Percentiles rank a stretch among this genome's conserved stretches.
Evolutionary conservation across 306 rosid genomes (phyloP).

Genomic region (Arachis stenosperma): DNA sequence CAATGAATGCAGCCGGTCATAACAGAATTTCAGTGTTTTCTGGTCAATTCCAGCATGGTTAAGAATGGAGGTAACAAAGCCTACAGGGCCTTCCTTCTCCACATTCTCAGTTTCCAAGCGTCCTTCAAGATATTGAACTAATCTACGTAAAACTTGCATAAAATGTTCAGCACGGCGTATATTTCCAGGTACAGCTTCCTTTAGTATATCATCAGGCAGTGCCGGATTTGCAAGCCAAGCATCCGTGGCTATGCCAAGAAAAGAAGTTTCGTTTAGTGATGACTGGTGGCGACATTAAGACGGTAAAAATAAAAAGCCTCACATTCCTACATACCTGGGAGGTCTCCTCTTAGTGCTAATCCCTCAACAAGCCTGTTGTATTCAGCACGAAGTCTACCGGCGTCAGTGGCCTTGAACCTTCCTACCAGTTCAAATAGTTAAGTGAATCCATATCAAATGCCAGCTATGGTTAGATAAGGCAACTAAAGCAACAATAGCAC

Average conservation of each 20-base stretch:
- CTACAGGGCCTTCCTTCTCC: constrained; percentile 83
- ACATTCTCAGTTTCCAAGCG: constrained; percentile 91
- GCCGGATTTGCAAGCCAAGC: constrained; percentile 93
- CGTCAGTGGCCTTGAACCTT: constrained; percentile 98
- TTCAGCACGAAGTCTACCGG: constrained; percentile 92
- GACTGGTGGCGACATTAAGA: constrained; percentile 18
- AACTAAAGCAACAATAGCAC: constrained; percentile 26
- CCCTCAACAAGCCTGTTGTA: constrained; percentile 91
- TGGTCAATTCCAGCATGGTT: constrained; percentile 93
- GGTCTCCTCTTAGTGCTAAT: constrained; percentile 92
- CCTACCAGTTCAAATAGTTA: constrained; percentile 80
- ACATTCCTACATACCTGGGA: constrained; percentile 57
- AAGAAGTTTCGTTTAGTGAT: constrained; percentile 32
- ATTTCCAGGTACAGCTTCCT: constrained; percentile 99
- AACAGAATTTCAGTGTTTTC: constrained; percentile 87
- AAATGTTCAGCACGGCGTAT: constrained; percentile 93
- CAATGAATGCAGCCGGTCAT: constrained; percentile 93
- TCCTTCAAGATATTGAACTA: constrained; percentile 89
- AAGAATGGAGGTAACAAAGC: constrained; percentile 66
- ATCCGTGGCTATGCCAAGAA: constrained; percentile 63
- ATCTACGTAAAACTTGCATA: constrained; percentile 76
- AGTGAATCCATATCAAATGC: constrained; percentile 50
- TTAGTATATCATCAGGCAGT: constrained; percentile 89
- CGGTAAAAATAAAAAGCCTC: constrained; percentile 2
- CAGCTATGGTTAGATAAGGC: constrained; percentile 27